Evolutionary conservation across 805 yeast genomes (phyloP).

Genomic region (Candida pini): DNA sequence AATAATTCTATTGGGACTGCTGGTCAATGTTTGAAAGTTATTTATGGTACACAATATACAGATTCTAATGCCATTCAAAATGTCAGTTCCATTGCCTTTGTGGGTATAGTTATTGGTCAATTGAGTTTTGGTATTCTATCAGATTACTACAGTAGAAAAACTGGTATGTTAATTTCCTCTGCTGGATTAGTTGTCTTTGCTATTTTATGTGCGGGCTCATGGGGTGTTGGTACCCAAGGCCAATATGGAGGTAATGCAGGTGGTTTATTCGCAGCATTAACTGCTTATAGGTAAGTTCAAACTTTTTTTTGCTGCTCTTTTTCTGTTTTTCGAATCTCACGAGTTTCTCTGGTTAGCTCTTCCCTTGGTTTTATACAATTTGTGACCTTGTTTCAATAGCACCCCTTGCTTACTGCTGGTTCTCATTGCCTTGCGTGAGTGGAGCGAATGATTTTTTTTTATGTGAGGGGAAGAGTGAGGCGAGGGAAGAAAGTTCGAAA

Average conservation of each 20-base stretch:
- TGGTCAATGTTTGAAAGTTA: constrained; percentile 55
- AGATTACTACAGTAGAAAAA: constrained; percentile 74
- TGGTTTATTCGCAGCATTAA: constrained; percentile 79
- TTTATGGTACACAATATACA: constrained; percentile 62
- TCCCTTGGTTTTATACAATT: no score
- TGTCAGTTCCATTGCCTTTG: constrained; percentile 84
- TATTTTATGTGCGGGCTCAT: constrained; percentile 73
- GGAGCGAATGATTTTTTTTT: no score
- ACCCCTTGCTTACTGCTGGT: no score
- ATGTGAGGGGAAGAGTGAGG: no score
- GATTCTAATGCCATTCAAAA: constrained; percentile 68
- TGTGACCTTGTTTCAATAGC: no score
- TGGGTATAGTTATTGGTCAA: constrained; percentile 87
- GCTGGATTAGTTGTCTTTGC: constrained; percentile 71
- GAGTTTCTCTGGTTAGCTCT: no score
- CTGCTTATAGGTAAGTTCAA: no score
- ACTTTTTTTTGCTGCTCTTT: no score
- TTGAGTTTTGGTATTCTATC: constrained; percentile 73
- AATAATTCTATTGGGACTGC: constrained; percentile 81
- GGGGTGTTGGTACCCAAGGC: constrained; percentile 59
- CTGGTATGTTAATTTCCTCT: constrained; percentile 79
- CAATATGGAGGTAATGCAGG: constrained; percentile 43
- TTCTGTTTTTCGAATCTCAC: no score
- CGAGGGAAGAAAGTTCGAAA: no score
- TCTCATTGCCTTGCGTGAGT: no score